phyloP scores from a whole-genome alignment of 2,329 filamentous ascomycete species.

The Aspergillus fijiensis region DNA sequence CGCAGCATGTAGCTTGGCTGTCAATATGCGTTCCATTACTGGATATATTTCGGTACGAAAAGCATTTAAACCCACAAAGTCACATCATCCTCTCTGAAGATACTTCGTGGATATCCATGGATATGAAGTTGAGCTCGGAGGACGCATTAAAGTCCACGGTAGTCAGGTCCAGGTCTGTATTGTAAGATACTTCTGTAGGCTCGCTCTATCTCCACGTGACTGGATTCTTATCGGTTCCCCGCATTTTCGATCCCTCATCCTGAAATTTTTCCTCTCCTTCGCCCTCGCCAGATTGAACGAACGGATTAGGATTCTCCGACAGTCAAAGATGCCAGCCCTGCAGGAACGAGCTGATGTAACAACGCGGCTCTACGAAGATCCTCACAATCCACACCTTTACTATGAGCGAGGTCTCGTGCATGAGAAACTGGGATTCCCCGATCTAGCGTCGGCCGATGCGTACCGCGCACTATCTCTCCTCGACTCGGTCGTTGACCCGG shows the following conservation, averaged over 20 bases:
- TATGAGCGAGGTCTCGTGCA: slow-evolving; percentile 66
- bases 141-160: no score
- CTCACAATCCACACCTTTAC: slow-evolving; percentile 44
- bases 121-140: no score
- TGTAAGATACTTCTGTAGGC: no score
- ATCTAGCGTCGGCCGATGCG: slow-evolving; percentile 84
- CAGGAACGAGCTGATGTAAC: slow-evolving; percentile 58
- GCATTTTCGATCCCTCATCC: slow-evolving; percentile 2
- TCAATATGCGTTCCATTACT: neutral
- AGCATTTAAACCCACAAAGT: neutral
- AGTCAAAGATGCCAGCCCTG: slow-evolving; percentile 27
- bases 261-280: neutral
- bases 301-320: neutral
- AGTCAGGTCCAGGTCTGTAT: no score
- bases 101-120: no score
- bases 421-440: slow-evolving; percentile 76
- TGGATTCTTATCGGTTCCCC: neutral
- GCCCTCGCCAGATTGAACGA: neutral
- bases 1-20: neutral
- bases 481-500: slow-evolving; percentile 71
- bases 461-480: slow-evolving; percentile 85
- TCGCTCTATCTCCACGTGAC: slow-evolving; percentile 7
- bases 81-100: neutral
- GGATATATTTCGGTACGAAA: neutral
- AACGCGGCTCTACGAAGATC: slow-evolving; percentile 37